Base-by-base conservation (phyloP, 495 filamentous ascomycete species). In the Letharia lupina region DNA sequence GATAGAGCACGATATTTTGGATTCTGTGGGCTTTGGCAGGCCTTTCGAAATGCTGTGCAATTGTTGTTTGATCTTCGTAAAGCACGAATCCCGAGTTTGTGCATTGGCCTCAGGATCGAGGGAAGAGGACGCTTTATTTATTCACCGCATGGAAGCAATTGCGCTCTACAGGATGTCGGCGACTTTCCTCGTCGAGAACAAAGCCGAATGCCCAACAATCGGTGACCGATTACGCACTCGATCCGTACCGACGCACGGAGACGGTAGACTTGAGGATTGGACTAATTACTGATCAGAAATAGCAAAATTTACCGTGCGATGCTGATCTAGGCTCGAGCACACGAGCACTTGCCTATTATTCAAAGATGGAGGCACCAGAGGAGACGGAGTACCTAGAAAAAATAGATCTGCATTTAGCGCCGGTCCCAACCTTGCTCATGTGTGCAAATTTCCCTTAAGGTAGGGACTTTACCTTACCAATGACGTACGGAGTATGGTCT, bases 71-170 rank as follows among this genome's bases (percentile, higher is more conserved):
- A 57, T 37, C 33, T 13, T 57, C 54, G 54, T 9, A 66, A 20
- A 54, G n/a, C 16, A 15, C 5, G 23, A 6, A 39, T 3, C 39
- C 31, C 39, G 7, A 61, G 45, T n/a, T 6, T 66, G 23, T 61
- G 64, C 64, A 66, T 66, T 66, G 45, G 58, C 64, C 37, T 40
- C 47, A 42, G 7, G 44, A 31, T n/a, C 35, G 44, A 40, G 47
- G 37, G 33, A 39, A 56, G 18, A 56, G 42, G 1, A n/a, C 4
- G 39, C 39, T 42, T 61, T 61, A 42, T 41, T 16, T 28, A 28
- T 28, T 28, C 23, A 61, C 12, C 44, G 28, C 59, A 45, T 44
- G 33, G 31, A 57, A 57, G 54, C 33, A 57, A 57, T 57, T 35
- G 54, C 33, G 33, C 31, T 33, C 8, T 56, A 37, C 54, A 57